These are phyloP conservation scores for Dothidotthia symphoricarpi DNA, from an alignment of 2,329 filamentous ascomycete species.

Conservation along the genomic window DNA sequence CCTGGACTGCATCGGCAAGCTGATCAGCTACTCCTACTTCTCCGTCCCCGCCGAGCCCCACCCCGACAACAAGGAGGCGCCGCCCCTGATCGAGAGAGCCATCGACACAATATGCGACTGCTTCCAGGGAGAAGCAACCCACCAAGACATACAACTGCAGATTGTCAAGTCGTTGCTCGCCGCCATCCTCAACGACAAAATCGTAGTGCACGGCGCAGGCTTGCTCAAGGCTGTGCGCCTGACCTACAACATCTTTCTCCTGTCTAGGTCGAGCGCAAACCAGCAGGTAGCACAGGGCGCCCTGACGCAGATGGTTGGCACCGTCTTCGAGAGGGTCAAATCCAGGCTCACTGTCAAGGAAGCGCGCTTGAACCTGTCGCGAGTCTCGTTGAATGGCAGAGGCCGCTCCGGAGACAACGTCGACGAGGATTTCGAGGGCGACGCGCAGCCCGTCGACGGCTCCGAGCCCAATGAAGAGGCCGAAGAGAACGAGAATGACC, in stretches of 20 bases:
- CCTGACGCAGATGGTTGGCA: conserved; percentile 96
- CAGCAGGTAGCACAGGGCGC: conserved; percentile 97
- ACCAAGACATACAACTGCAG: conserved; percentile 89
- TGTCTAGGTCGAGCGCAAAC: conserved; percentile 90
- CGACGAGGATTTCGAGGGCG: conserved; percentile 24
- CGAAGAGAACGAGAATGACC: conserved; percentile 40
- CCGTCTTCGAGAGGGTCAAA: conserved; percentile 94
- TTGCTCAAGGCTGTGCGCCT: conserved; percentile 94
- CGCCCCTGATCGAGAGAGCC: conserved; percentile 89
- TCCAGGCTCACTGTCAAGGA: conserved; percentile 84
- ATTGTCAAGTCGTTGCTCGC: conserved; percentile 96
- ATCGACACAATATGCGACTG: conserved; percentile 99
- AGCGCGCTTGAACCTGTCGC: conserved; percentile 59
- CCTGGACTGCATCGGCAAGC: conserved; percentile 96
- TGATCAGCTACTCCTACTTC: conserved; percentile 99
- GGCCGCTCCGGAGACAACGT: conserved; percentile 35
- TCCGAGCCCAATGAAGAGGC: conserved; percentile 41
- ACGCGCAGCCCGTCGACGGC: conserved; percentile 24
- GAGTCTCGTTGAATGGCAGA: conserved; percentile 43
- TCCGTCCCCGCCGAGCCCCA: conserved; percentile 60
- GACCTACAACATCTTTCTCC: conserved; percentile 97
- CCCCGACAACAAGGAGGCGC: conserved; percentile 40
- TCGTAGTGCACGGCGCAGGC: conserved; percentile 94
- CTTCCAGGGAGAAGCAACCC: conserved; percentile 94
- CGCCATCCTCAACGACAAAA: conserved; percentile 96